Base-by-base conservation (phyloP, 1,284 basidiomycete species). In the Cutaneotrichosporon spelunceum region DNA sequence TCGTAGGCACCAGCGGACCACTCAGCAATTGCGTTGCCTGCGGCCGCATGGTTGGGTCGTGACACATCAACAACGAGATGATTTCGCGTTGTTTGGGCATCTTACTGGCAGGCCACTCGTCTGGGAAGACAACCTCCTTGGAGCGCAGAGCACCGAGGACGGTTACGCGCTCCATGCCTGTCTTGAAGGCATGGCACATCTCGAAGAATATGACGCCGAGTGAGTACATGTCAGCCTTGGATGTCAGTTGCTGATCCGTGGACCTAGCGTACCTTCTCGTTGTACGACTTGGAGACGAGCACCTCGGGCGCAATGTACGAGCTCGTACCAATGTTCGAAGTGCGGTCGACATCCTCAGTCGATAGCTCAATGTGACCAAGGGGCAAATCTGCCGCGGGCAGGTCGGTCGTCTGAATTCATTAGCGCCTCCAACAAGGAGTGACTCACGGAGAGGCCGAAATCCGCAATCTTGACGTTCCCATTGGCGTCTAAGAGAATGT, bases 151-250 rank as follows among this genome's bases (percentile, higher is more conserved):
- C 86, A 65, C 89, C 88, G 7, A 97, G 83, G 19, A 94, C 90
- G 3, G 84, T 84, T 49, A 91, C 89, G 16, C 94, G 86, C 74
- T 98, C 94, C 58, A 91, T 85, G 2, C 86, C 87, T 0, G 94
- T 97, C n/a, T 84, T 83, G 79, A 96, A 95, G 71, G 81, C 73
- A 53, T 89, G 92, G 74, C 93, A 93, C 93, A 97, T 96, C 81
- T 98, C 94, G 72, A 98, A 98, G 79, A 97, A 95, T 29, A 97
- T 93, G 70, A 98, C 88, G 36, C 91, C 94, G 6, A 96, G 84
- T 72, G 91, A 94, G 74, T 96, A 98, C 83, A 98, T 88, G 74
- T 98, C 94, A 4, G 93, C 93, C 74, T n/a, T 96, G 60, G 48
- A 4, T 3, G 44, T 56, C 30, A 56, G 55, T 30, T 30, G 13